phyloP scores from a whole-genome alignment of 345 rosid genomes.

The Pugionium dolabratum region DNA sequence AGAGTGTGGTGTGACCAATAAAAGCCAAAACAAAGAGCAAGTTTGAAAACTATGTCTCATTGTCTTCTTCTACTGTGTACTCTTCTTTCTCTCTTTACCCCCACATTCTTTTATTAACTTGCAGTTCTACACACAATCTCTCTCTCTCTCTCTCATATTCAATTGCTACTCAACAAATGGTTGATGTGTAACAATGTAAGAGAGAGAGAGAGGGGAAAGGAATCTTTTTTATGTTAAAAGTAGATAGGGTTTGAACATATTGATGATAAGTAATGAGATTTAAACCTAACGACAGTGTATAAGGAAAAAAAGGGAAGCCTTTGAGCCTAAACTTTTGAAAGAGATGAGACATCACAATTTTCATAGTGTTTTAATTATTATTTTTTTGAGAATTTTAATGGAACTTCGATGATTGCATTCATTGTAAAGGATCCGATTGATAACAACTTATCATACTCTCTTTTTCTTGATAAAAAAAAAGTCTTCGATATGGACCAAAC shows the following conservation, averaged over 20 bases:
- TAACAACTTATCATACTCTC: slow-evolving; percentile 36
- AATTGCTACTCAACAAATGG: slow-evolving; percentile 38
- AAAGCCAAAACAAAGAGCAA: slow-evolving; percentile 37
- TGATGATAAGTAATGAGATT: slow-evolving; percentile 43
- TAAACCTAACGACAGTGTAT: slow-evolving; percentile 37
- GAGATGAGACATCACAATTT: slow-evolving; percentile 37
- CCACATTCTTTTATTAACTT: slow-evolving; percentile 42
- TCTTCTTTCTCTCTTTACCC: slow-evolving; percentile 32
- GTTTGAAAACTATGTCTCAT: slow-evolving; percentile 45
- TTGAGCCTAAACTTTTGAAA: slow-evolving; percentile 36
- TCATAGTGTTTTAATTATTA: not conserved
- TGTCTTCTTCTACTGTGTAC: slow-evolving; percentile 46
- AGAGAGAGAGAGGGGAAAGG: slow-evolving; percentile 11
- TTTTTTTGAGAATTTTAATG: slow-evolving; percentile 2
- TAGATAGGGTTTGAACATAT: slow-evolving; percentile 37
- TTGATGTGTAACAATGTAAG: slow-evolving; percentile 27
- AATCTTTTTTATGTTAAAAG: slow-evolving; percentile 43
- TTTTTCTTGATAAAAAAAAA: slow-evolving; percentile 12
- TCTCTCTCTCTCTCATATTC: slow-evolving; percentile 26
- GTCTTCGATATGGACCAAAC: too few relatives aligned
- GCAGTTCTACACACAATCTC: slow-evolving; percentile 35
- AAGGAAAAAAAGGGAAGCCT: slow-evolving; percentile 34
- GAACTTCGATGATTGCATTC: slow-evolving; percentile 39
- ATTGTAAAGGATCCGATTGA: slow-evolving; percentile 39
- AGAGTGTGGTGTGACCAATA: slow-evolving; percentile 39